phyloP scores from a whole-genome alignment of 768 basidiomycete genomes.

The Termitomyces sp. region DNA sequence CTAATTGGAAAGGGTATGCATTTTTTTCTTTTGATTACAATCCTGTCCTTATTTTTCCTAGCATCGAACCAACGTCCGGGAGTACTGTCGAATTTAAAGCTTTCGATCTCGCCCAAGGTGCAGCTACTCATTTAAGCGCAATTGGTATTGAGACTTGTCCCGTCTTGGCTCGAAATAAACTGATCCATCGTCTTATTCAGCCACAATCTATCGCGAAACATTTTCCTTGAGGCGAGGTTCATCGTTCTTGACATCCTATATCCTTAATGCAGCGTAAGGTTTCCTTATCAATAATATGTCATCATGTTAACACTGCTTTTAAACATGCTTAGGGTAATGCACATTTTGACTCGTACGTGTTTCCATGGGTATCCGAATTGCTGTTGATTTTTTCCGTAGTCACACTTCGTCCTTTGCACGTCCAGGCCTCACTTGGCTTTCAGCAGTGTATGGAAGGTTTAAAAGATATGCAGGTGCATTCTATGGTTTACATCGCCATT shows the following conservation, averaged over 20 bases:
- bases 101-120: constrained; percentile 70
- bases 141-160: constrained; percentile 36
- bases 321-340: constrained; percentile 60
- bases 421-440: constrained; percentile 64
- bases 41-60: constrained; percentile 16
- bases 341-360: constrained; percentile 62
- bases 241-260: constrained; percentile 63
- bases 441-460: constrained; percentile 59
- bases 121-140: constrained; percentile 65
- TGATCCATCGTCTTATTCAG: constrained; percentile 25
- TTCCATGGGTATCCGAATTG: neutral
- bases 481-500: constrained; percentile 1
- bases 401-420: constrained; percentile 62
- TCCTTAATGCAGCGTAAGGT: constrained; percentile 68
- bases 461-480: constrained; percentile 61
- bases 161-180: neutral
- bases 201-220: constrained; percentile 52
- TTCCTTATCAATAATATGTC: constrained; percentile 1
- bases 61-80: constrained; percentile 38
- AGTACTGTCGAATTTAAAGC: constrained; percentile 58
- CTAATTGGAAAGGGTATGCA: constrained; percentile 63
- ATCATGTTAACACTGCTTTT: constrained; percentile 9
- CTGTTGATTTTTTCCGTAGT: constrained; percentile 35
- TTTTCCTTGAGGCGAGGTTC: constrained; percentile 58
- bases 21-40: neutral